A percentile compares a stretch with the other conserved stretches of the same genome.
phyloP scores from a whole-genome alignment of 2,329 filamentous ascomycete species.

The Trichoderma afroharzianum region DNA sequence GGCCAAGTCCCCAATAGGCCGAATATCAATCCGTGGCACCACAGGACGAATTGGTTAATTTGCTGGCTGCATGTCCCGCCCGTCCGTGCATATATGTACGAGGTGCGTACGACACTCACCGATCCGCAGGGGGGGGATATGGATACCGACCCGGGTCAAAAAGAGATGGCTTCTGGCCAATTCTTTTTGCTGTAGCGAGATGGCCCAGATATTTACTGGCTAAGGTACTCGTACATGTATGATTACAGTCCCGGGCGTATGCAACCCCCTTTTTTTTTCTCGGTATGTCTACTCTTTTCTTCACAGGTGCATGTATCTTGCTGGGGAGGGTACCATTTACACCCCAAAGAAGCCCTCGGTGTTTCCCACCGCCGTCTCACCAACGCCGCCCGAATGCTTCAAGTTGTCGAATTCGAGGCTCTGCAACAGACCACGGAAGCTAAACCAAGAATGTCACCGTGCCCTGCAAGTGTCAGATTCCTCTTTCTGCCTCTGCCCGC shows the following conservation, averaged over 20 bases:
- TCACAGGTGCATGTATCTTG: neutral
- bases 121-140: neutral
- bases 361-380: neutral
- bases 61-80: conserved; percentile 10
- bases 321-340: neutral
- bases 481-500: neutral
- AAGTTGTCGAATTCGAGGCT: neutral
- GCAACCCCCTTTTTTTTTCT: neutral
- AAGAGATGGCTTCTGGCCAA: neutral
- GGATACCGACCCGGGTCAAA: neutral
- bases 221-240: neutral
- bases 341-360: neutral
- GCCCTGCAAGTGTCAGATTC: neutral
- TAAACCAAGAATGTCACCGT: neutral
- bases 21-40: conserved; percentile 1
- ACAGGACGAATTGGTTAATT: neutral
- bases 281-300: neutral
- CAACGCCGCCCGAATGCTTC: neutral
- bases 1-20: neutral
- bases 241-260: neutral
- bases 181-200: neutral
- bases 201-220: neutral
- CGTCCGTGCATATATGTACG: conserved; percentile 7
- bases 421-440: neutral
- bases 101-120: conserved; percentile 11